These are phyloP conservation scores for Spinacia oleracea DNA, from an alignment of 179 eudicot species.

Conservation along the genomic window DNA sequence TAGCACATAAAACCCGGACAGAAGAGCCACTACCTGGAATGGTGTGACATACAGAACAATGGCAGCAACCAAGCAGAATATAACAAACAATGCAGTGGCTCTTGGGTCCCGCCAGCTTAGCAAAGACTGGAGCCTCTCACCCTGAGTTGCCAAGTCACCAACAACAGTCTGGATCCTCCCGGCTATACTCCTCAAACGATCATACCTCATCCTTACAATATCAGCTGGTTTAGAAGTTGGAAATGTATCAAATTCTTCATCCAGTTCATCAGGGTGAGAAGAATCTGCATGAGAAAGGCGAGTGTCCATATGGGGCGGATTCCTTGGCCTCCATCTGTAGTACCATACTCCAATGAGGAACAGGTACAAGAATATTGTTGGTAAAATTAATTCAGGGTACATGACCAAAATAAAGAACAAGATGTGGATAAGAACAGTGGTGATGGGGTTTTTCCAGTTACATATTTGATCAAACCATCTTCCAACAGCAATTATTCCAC, in stretches of 20 bases:
- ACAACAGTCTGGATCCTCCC: slow-evolving; percentile 65
- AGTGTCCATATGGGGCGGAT: slow-evolving; percentile 64
- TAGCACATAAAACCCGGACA: slow-evolving; percentile 55
- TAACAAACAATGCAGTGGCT: slow-evolving; percentile 61
- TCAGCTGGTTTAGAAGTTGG: slow-evolving; percentile 57
- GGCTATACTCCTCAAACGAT: slow-evolving; percentile 61
- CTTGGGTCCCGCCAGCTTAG: slow-evolving; percentile 78
- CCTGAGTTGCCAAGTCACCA: slow-evolving; percentile 70
- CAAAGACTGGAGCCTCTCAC: slow-evolving; percentile 65
- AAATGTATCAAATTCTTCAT: slow-evolving; percentile 60
- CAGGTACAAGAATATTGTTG: slow-evolving; percentile 64
- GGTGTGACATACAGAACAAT: slow-evolving; percentile 55
- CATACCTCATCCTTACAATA: slow-evolving; percentile 61
- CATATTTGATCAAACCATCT: slow-evolving; percentile 67
- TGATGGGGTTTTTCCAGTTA: slow-evolving; percentile 70
- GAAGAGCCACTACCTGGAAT: slow-evolving; percentile 56
- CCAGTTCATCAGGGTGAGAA: slow-evolving; percentile 61
- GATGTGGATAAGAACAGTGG: slow-evolving; percentile 64
- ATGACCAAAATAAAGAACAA: slow-evolving; percentile 61
- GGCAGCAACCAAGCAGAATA: slow-evolving; percentile 64
- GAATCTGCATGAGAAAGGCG: slow-evolving; percentile 61
- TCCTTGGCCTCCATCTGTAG: slow-evolving; percentile 66
- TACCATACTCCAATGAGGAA: slow-evolving; percentile 75
- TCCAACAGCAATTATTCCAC: slow-evolving; percentile 59
- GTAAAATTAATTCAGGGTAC: slow-evolving; percentile 67